phyloP scores from a whole-genome alignment of 129 eudicot species.

The Chrysanthemum lavandulifolium region DNA sequence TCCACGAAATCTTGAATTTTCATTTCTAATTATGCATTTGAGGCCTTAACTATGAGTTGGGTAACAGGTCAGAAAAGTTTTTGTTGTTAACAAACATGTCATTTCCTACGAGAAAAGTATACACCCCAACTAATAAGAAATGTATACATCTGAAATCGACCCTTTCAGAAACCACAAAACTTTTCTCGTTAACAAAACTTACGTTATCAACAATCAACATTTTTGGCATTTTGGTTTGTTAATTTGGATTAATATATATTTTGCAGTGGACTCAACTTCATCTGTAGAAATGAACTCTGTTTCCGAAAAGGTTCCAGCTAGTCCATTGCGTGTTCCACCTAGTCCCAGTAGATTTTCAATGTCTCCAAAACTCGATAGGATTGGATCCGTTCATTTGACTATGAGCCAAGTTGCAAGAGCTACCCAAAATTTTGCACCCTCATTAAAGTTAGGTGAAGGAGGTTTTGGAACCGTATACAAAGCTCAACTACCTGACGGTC shows the following conservation, averaged over 20 bases:
- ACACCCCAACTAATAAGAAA: too few relatives aligned
- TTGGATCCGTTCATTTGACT: conserved; percentile 80
- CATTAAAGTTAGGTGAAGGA: conserved; percentile 79
- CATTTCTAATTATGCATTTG: background rate
- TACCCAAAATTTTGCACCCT: conserved; percentile 75
- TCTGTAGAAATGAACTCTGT: conserved; percentile 64
- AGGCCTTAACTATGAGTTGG: background rate
- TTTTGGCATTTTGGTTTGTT: conserved; percentile 8
- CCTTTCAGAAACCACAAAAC: background rate
- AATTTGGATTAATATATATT: conserved; percentile 12
- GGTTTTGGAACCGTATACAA: conserved; percentile 92
- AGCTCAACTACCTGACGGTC: conserved; percentile 77
- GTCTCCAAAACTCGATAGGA: conserved; percentile 72
- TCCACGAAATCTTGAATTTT: conserved; percentile 1
- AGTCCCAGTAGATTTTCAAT: conserved; percentile 81
- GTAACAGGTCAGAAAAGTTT: background rate
- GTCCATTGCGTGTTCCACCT: conserved; percentile 77
- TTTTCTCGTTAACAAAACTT: background rate
- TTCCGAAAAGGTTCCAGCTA: conserved; percentile 59
- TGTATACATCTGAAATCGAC: background rate
- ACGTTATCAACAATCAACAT: background rate
- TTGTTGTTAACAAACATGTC: background rate
- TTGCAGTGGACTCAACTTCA: conserved; percentile 69
- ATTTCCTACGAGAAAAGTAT: background rate
- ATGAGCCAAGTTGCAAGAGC: conserved; percentile 71